phyloP scores from a whole-genome alignment of 371 early-diverging fungal species.

The Cokeromyces recurvatus region DNA sequence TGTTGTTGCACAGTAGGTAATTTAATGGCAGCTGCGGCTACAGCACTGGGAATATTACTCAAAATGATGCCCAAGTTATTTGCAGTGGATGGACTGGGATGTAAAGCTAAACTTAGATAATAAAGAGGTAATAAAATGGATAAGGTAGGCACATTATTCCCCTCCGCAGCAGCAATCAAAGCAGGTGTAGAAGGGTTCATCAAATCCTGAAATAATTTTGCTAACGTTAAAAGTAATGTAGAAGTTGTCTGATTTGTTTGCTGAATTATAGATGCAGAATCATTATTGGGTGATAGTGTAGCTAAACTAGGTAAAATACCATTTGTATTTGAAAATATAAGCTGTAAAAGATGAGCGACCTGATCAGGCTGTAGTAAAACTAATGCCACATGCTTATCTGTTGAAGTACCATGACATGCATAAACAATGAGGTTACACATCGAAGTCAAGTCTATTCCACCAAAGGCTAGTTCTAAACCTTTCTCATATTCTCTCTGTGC shows the following conservation, averaged over 20 bases:
- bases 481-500: constrained; percentile 79
- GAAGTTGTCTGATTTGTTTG: constrained; percentile 76
- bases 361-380: constrained; percentile 67
- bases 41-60: constrained; percentile 63
- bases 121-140: constrained; percentile 73
- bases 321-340: constrained; percentile 55
- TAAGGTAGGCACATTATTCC: constrained; percentile 48
- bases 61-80: constrained; percentile 86
- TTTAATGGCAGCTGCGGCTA: constrained; percentile 47
- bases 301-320: constrained; percentile 63
- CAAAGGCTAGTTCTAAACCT: constrained; percentile 73
- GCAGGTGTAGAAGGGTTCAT: constrained; percentile 46
- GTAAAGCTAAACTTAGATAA: constrained; percentile 75
- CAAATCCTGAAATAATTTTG: constrained; percentile 83
- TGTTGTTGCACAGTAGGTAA: constrained; percentile 5
- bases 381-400: constrained; percentile 33
- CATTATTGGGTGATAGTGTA: constrained; percentile 11
- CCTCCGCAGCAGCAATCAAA: constrained; percentile 38
- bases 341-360: constrained; percentile 51
- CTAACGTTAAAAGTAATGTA: constrained; percentile 75
- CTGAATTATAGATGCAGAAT: constrained; percentile 27
- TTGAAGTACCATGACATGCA: constrained; percentile 28
- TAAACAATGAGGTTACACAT: constrained; percentile 46
- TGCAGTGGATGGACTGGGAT: constrained; percentile 85
- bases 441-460: constrained; percentile 56